Evolutionary conservation across 192 early-diverging fungal species (phyloP).

Genomic region (Rhizophagus clarus): DNA sequence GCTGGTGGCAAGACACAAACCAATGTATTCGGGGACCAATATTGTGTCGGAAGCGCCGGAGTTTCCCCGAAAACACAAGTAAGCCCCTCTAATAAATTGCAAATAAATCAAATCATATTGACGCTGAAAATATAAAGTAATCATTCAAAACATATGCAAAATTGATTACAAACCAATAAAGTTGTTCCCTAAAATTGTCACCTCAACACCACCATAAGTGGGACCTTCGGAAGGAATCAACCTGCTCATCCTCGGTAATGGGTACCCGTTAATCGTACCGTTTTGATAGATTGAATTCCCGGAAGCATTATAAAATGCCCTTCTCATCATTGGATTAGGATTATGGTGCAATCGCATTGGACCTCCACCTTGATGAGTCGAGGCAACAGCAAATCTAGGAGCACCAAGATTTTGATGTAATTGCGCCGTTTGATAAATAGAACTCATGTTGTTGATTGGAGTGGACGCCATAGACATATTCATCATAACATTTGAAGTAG

Average conservation of each 20-base stretch:
- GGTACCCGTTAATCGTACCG: conserved; percentile 35
- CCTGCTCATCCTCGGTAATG: conserved; percentile 61
- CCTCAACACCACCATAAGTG: conserved; percentile 80
- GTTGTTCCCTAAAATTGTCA: conserved; percentile 81
- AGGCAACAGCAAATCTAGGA: conserved; percentile 22
- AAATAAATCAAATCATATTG: background rate
- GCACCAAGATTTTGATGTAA: conserved; percentile 34
- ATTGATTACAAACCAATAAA: conserved; percentile 58
- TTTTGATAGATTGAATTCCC: conserved; percentile 35
- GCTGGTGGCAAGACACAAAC: conserved; percentile 84
- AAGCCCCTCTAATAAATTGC: conserved; percentile 48
- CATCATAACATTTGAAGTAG: background rate
- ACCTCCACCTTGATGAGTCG: conserved; percentile 20
- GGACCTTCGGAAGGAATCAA: conserved; percentile 86
- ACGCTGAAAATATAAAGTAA: background rate
- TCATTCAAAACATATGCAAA: background rate
- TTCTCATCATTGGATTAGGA: background rate
- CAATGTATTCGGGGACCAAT: conserved; percentile 77
- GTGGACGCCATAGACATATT: conserved; percentile 16
- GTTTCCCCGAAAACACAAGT: conserved; percentile 75
- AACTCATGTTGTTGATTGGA: background rate
- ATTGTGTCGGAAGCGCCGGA: conserved; percentile 72
- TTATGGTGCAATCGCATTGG: conserved; percentile 13
- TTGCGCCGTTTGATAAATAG: conserved; percentile 31
- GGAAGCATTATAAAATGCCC: background rate